These are phyloP conservation scores for Scenedesmus sp. DNA, from an alignment of 163 green algal species.

Conservation along the genomic window DNA sequence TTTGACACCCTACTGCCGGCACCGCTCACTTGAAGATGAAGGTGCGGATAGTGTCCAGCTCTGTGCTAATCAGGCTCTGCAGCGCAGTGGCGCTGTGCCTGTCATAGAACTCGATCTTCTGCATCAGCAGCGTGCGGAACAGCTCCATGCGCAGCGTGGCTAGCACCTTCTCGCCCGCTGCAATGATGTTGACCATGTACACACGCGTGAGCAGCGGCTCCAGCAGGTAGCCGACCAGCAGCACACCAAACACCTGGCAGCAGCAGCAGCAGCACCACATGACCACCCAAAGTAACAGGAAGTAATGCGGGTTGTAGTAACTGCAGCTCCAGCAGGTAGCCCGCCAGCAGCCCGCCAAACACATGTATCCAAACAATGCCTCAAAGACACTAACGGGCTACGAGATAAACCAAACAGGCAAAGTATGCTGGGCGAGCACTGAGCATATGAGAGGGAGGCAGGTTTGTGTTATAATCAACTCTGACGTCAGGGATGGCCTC, in stretches of 20 bases:
- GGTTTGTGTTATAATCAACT: neutral
- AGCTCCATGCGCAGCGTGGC: constrained; percentile 82
- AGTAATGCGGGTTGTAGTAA: too few relatives aligned
- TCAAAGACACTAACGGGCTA: too few relatives aligned
- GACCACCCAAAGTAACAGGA: too few relatives aligned
- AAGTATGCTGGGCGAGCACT: too few relatives aligned
- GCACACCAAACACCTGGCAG: constrained; percentile 60
- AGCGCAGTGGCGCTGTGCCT: constrained; percentile 79
- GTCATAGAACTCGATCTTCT: constrained; percentile 88
- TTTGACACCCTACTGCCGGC: neutral
- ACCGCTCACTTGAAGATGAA: constrained; percentile 80
- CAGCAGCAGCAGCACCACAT: neutral
- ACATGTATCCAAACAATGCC: too few relatives aligned
- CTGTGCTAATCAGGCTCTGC: constrained; percentile 80
- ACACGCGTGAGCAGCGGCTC: constrained; percentile 77
- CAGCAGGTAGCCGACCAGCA: constrained; percentile 64
- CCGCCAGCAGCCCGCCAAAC: constrained; percentile 56
- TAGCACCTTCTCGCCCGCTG: constrained; percentile 83
- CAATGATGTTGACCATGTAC: constrained; percentile 86
- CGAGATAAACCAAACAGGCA: too few relatives aligned
- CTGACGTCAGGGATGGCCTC: too few relatives aligned
- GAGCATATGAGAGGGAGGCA: neutral
- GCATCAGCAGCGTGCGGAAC: constrained; percentile 89
- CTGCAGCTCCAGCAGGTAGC: constrained; percentile 69
- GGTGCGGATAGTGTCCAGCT: constrained; percentile 87